Evolutionary conservation across 192 early-diverging fungal genomes (phyloP), one percentile per base, ranked within the genome.

Genomic region (Obelidium mucronatum): DNA sequence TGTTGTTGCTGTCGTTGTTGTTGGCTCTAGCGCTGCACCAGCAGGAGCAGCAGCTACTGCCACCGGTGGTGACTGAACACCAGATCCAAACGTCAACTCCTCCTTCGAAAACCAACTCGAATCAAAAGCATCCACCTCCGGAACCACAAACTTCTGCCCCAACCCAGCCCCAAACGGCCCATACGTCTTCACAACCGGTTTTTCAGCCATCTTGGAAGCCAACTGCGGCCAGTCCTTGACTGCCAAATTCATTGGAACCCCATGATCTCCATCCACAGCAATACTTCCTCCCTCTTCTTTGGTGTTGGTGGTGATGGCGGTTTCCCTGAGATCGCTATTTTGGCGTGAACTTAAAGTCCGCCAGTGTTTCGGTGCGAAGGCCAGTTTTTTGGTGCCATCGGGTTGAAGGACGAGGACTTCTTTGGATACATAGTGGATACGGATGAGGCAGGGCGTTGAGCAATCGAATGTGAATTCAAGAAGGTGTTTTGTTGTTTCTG

Each of bases 401-500:
- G 24, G 31, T 33, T 31, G 6, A 5, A n/a, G 62, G 19, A 67
- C 31, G 36, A 76, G 35, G 11, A 67, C 30, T 33, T 76, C 74
- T 51, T 61, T 64, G 2, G 40, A 40, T 1, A 67, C 51, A 28
- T 64, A 76, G 44, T 76, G 54, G 22, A 76, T 37, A 42, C 36
- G 61, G 35, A 76, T 67, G 56, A 67, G 3, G 54, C 74, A 76
- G 3, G 74, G 63, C 5, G 3, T n/a, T 1, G 63, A 55, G 22
- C 44, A 35, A 63, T 76, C 74, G 40, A 76, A 76, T 40, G 31
- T 44, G 53, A 76, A 76, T 42, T 76, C 74, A 52, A 76, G 74
- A 40, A 30, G 1, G 44, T 51, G 55, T 48, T 51, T 51, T 40
- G 55, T 42, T 22, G 19, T 33, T 56, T 1, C 3, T 73, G 70